Percentiles rank a stretch among this genome's conserved stretches.
Evolutionary conservation across 192 early-diverging fungal species (phyloP).

Genomic region (Geosiphon pyriformis): DNA sequence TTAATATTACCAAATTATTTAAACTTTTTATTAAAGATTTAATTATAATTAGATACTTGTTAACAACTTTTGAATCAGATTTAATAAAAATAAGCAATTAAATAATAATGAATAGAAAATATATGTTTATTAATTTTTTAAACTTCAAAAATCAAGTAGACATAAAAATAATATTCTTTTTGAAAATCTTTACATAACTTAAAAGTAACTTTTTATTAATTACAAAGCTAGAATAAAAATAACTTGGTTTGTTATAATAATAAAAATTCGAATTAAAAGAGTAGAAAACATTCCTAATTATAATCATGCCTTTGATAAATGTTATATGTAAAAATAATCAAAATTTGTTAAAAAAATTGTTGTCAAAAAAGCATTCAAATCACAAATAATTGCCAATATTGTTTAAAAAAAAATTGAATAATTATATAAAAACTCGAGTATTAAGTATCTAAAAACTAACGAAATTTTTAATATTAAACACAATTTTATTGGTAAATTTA

Average conservation of each 20-base stretch:
- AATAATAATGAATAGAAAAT: conserved; percentile 9
- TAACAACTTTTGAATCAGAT: conserved; percentile 2
- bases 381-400: background rate
- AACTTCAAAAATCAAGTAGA: conserved; percentile 6
- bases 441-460: background rate
- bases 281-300: background rate
- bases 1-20: background rate
- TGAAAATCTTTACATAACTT: background rate
- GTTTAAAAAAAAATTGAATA: background rate
- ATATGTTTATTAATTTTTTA: background rate
- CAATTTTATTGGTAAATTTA: conserved; percentile 2
- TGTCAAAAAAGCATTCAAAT: conserved; percentile 2
- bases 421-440: background rate
- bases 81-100: conserved; percentile 3
- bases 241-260: background rate
- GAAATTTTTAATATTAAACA: conserved; percentile 6
- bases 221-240: conserved; percentile 8
- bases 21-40: conserved; percentile 3
- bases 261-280: conserved; percentile 3
- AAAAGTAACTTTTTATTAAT: background rate
- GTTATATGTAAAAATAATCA: background rate
- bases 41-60: conserved; percentile 1
- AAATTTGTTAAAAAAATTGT: conserved; percentile 6
- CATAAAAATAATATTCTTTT: background rate
- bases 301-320: conserved; percentile 2